Percentiles rank a stretch among this genome's conserved stretches.
These are phyloP conservation scores for Tanacetum coccineum DNA, from an alignment of 129 eudicot genomes.

Conservation along the genomic window DNA sequence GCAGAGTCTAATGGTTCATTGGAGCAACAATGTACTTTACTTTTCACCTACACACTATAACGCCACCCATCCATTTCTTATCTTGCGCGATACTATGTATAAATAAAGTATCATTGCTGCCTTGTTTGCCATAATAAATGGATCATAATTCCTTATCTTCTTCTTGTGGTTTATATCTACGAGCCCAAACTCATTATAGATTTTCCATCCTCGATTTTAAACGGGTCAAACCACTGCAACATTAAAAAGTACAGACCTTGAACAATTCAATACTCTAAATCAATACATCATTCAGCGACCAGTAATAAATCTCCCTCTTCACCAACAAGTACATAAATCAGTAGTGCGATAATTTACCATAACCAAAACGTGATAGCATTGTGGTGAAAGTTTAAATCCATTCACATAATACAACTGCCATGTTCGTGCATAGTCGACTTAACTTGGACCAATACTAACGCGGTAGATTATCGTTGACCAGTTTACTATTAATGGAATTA, in stretches of 20 bases:
- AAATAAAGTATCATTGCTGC: conserved; percentile 2
- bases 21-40: conserved; percentile 13
- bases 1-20: background rate
- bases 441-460: conserved; percentile 5
- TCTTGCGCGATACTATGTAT: background rate
- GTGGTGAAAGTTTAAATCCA: conserved; percentile 9
- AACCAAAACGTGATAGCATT: background rate
- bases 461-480: background rate
- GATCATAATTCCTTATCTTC: conserved; percentile 1
- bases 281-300: background rate
- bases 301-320: background rate
- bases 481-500: background rate
- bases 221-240: conserved; percentile 9
- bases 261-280: background rate
- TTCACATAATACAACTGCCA: background rate
- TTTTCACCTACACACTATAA: background rate
- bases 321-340: conserved; percentile 5
- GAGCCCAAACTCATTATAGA: conserved; percentile 5
- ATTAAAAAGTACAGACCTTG: background rate
- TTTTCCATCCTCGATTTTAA: conserved; percentile 8
- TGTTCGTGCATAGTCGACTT: background rate
- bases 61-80: background rate
- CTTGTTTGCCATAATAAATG: conserved; percentile 1
- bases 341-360: background rate
- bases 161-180: conserved; percentile 5